Conservation (phyloP, 331 rosid species). For the Telfairia occidentalis region DNA sequence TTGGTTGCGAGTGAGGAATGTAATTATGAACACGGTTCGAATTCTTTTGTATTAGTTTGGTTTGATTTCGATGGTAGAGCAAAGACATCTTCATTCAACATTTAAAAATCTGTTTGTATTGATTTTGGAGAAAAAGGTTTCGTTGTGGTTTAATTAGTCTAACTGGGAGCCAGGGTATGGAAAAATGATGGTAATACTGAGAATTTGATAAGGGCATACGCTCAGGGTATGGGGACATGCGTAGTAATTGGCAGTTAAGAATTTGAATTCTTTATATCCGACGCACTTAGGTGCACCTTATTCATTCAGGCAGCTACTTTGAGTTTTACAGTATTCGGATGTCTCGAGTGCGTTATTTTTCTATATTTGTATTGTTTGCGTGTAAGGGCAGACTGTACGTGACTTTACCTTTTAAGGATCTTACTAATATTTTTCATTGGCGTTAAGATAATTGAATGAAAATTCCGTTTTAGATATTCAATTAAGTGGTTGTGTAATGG, state of each 20-base stretch:
- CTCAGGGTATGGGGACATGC: background rate
- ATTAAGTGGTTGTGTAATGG: slow-evolving; percentile 8
- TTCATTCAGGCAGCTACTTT: background rate
- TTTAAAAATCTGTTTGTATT: background rate
- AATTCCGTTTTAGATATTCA: background rate
- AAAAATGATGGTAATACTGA: background rate
- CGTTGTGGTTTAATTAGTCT: background rate
- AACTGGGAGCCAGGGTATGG: background rate
- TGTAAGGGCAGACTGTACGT: background rate
- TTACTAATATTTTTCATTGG: background rate
- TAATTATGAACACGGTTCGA: background rate
- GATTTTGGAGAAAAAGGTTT: background rate
- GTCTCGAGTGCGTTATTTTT: background rate
- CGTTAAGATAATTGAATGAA: background rate
- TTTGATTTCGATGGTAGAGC: background rate
- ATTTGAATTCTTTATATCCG: background rate
- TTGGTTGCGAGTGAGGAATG: background rate
- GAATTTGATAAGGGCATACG: background rate
- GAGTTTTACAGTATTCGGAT: background rate
- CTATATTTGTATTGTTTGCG: background rate
- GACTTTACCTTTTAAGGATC: background rate
- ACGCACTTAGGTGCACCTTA: background rate
- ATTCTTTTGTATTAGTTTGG: background rate
- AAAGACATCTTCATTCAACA: background rate
- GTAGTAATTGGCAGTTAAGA: background rate